Evolutionary conservation across 768 basidiomycete genomes (phyloP), one percentile per base, ranked within the genome.

Genomic region (Chalciporus pseudorubinellus): DNA sequence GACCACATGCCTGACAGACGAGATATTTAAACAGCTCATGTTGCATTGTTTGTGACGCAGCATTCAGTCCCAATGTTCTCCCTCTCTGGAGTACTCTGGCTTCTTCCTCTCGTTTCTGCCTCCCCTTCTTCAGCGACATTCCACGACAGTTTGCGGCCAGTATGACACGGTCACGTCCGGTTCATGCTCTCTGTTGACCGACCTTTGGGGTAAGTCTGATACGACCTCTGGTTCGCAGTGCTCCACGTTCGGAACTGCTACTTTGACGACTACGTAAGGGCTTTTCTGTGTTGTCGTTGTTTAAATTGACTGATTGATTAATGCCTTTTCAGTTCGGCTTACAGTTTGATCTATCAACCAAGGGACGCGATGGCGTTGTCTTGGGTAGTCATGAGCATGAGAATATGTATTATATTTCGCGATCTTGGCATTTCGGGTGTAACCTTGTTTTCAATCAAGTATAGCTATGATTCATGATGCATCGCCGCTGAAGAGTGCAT

Each of bases 191-290:
- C 58, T 87, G 18, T 59, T 73, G 39, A 73, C 77, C 34, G 72
- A 87, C 60, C 79, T 75, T 49, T 77, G 77, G 77, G 72, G 74
- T 43, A 24, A 51, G 26, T 39, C 56, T 8, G 65, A 67, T 42
- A 77, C 79, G 3, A 61, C 64, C 7, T 74, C 77, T 11, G 82
- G 83, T 33, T 74, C 70, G 19, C 77, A 80, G 55, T 83, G 82
- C 59, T 74, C 81, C 26, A 63, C 70, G 0, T 73, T 73, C 11
- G 84, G 84, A n/a, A 70, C 72, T 24, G 82, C 79, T 10, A 76
- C 72, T 0, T 66, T 85, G 8, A 75, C 71, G 8, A 75, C 71
- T 0, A 79, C 78, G 84, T 84, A 58, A 60, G 79, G 29, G 6
- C 33, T n/a, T 36, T 21, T 34, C 38, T 19, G 20, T 36, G 4